A percentile compares a stretch with the other conserved stretches of the same genome.
Evolutionary conservation across 2,329 filamentous ascomycete genomes (phyloP).

Genomic region (Thermothelomyces thermophilus): DNA sequence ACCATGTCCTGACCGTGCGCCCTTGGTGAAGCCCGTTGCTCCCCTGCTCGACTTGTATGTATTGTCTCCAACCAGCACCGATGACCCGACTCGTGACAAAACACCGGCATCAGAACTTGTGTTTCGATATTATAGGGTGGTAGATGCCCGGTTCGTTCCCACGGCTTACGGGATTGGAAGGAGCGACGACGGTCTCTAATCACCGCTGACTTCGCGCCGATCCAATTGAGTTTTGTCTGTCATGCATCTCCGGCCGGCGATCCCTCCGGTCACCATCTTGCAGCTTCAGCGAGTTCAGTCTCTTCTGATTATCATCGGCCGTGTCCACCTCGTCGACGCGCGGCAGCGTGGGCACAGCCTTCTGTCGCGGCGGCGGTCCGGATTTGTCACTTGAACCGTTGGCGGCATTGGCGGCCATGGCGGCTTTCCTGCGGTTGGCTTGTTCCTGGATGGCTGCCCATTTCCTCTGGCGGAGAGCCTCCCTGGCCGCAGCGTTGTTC

Average conservation of each 20-base stretch:
- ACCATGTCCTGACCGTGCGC: neutral
- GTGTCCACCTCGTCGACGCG: constrained; percentile 71
- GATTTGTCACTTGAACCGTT: constrained; percentile 32
- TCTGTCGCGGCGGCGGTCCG: constrained; percentile 29
- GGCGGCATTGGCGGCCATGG: no score
- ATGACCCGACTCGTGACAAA: no score
- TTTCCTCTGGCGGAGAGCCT: constrained; percentile 73
- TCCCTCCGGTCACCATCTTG: constrained; percentile 68
- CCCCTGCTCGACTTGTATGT: neutral
- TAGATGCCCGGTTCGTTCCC: no score
- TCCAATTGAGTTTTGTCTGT: constrained; percentile 54
- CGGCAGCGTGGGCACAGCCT: constrained; percentile 33
- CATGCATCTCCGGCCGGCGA: constrained; percentile 46
- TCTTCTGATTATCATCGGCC: constrained; percentile 76
- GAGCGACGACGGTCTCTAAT: constrained; percentile 26
- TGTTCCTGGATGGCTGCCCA: constrained; percentile 83
- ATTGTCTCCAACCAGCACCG: no score
- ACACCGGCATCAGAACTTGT: no score
- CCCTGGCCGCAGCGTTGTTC: constrained; percentile 79
- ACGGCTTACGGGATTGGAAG: no score
- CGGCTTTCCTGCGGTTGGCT: constrained; percentile 63
- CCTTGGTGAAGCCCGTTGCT: neutral
- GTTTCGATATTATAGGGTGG: no score
- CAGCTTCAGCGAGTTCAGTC: constrained; percentile 82
- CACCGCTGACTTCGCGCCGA: constrained; percentile 47